Conservation (phyloP, 257 asterid genomes). For the Plantago elongata region DNA sequence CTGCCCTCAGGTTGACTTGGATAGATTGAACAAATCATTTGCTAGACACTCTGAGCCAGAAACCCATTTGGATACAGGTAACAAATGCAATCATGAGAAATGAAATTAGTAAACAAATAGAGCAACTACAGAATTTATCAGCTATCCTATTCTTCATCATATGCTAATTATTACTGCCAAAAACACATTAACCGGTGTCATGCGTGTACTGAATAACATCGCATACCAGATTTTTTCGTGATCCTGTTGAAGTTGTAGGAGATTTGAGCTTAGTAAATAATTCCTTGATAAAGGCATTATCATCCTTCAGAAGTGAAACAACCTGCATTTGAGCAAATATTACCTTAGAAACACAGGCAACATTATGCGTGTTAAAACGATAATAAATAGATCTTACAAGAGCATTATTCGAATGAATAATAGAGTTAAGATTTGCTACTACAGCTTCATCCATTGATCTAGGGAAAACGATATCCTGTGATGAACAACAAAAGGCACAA, state of each 20-base stretch:
- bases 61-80: too few relatives aligned
- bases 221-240: slow-evolving; percentile 72
- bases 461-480: slow-evolving; percentile 86
- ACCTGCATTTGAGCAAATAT: slow-evolving; percentile 44
- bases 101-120: too few relatives aligned
- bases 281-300: slow-evolving; percentile 72
- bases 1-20: too few relatives aligned
- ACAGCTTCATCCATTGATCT: slow-evolving; percentile 69
- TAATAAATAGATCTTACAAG: slow-evolving; percentile 46
- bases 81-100: too few relatives aligned
- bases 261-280: slow-evolving; percentile 78
- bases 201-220: not conserved
- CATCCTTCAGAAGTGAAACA: slow-evolving; percentile 83
- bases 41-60: too few relatives aligned
- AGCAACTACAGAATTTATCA: too few relatives aligned
- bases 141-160: too few relatives aligned
- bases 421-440: slow-evolving; percentile 65
- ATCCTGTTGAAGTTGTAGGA: slow-evolving; percentile 50
- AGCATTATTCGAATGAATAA: slow-evolving; percentile 81
- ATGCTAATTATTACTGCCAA: too few relatives aligned
- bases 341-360: slow-evolving; percentile 17
- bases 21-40: too few relatives aligned
- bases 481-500: slow-evolving; percentile 12
- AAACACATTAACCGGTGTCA: too few relatives aligned
- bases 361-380: slow-evolving; percentile 15